Evolutionary conservation across 2,329 filamentous ascomycete species (phyloP).

Genomic region (Beauveria sp.): DNA sequence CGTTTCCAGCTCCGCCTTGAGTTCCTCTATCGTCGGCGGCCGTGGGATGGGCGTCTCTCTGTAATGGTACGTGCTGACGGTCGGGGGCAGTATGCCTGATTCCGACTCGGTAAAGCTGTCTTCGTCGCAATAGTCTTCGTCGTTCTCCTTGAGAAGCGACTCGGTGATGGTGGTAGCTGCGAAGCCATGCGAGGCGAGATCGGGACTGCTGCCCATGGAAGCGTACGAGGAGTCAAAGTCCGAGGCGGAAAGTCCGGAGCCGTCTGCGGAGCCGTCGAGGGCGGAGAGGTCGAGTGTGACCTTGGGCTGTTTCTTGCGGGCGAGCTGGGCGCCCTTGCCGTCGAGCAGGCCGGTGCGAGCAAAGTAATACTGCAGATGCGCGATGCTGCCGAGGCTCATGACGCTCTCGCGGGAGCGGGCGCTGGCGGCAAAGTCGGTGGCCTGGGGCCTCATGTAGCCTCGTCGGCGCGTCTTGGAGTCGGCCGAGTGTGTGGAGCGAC

Average conservation of each 20-base stretch:
- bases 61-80: slow-evolving; percentile 89
- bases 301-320: slow-evolving; percentile 60
- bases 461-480: slow-evolving; percentile 47
- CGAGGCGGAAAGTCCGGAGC: slow-evolving; percentile 33
- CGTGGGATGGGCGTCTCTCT: slow-evolving; percentile 74
- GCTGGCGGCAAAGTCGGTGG: slow-evolving; percentile 82
- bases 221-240: slow-evolving; percentile 54
- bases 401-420: slow-evolving; percentile 89
- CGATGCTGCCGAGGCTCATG: slow-evolving; percentile 91
- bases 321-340: slow-evolving; percentile 81
- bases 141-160: slow-evolving; percentile 38
- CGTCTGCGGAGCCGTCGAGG: slow-evolving; percentile 30
- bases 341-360: slow-evolving; percentile 88
- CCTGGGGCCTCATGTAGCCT: slow-evolving; percentile 82
- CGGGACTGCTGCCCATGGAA: slow-evolving; percentile 53
- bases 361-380: slow-evolving; percentile 97
- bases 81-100: slow-evolving; percentile 84
- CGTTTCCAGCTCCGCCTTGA: slow-evolving; percentile 60
- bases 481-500: slow-evolving; percentile 40
- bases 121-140: slow-evolving; percentile 41
- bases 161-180: slow-evolving; percentile 32
- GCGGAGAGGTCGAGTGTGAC: slow-evolving; percentile 51
- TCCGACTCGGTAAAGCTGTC: slow-evolving; percentile 56
- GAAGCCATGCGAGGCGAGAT: slow-evolving; percentile 35
- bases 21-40: slow-evolving; percentile 72